A percentile compares a stretch with the other conserved stretches of the same genome.
phyloP scores from a whole-genome alignment of 2,329 filamentous ascomycete genomes.

The Calonectria multiphialidica region DNA sequence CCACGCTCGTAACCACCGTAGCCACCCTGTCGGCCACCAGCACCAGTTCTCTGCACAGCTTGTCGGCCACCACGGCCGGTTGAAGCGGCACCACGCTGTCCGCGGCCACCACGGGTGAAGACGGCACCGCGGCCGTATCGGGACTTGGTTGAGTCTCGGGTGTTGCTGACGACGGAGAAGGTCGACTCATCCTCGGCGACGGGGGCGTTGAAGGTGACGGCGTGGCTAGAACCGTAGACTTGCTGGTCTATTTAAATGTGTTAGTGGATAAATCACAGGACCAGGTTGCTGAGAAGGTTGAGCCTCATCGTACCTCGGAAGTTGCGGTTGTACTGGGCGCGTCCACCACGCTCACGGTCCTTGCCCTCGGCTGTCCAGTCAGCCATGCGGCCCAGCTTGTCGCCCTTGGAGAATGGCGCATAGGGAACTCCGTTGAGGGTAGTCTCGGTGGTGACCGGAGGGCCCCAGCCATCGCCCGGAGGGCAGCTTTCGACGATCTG shows the following conservation, averaged over 20 bases:
- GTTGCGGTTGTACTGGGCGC: conserved; percentile 92
- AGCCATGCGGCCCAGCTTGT: conserved; percentile 98
- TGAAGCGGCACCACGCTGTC: conserved; percentile 78
- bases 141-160: conserved; percentile 85
- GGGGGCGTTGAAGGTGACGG: conserved; percentile 89
- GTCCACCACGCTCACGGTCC: conserved; percentile 81
- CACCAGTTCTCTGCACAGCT: conserved; percentile 79
- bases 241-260: conserved; percentile 79
- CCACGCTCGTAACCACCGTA: conserved; percentile 76
- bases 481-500: conserved; percentile 80
- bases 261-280: conserved; percentile 17
- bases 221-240: conserved; percentile 92
- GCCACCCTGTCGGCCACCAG: conserved; percentile 74
- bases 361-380: conserved; percentile 97
- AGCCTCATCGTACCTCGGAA: conserved; percentile 79
- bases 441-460: conserved; percentile 83
- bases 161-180: conserved; percentile 98
- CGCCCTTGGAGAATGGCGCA: conserved; percentile 97
- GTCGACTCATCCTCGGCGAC: conserved; percentile 94
- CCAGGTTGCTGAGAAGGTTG: background rate
- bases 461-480: conserved; percentile 88
- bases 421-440: conserved; percentile 96
- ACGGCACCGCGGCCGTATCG: conserved; percentile 91
- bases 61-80: conserved; percentile 69
- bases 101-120: conserved; percentile 88